Conservation (phyloP, 1,284 basidiomycete species). For the Melampsora abietis-canadensis region DNA sequence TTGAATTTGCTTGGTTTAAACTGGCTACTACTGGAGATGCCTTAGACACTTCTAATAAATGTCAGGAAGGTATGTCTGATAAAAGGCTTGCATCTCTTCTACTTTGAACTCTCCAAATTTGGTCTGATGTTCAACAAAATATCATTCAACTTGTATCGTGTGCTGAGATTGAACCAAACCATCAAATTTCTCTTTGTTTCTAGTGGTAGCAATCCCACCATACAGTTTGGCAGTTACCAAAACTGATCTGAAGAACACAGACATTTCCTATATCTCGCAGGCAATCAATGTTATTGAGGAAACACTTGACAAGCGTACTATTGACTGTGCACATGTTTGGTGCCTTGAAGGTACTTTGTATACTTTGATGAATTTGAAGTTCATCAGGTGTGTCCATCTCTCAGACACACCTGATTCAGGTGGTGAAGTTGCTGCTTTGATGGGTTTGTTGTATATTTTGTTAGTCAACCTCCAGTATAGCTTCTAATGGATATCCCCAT, state of each 20-base stretch:
- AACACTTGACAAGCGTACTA: constrained; percentile 4
- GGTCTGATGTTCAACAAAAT: too few species aligned
- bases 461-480: too few species aligned
- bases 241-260: background rate
- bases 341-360: constrained; percentile 10
- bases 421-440: constrained; percentile 28
- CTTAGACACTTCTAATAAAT: constrained; percentile 20
- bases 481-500: too few species aligned
- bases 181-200: background rate
- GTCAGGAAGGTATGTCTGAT: constrained; percentile 7
- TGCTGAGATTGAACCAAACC: too few species aligned
- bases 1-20: constrained; percentile 2
- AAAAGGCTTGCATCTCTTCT: too few species aligned
- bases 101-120: too few species aligned
- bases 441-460: constrained; percentile 11
- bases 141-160: background rate
- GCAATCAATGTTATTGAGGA: constrained; percentile 21
- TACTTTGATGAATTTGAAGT: constrained; percentile 31
- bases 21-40: constrained; percentile 13
- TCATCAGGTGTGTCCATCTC: constrained; percentile 15
- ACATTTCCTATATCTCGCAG: constrained; percentile 20
- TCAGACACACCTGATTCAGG: constrained; percentile 1
- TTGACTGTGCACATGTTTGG: constrained; percentile 23
- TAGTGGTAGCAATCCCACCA: constrained; percentile 30
- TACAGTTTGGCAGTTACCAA: background rate